A percentile compares a stretch with the other conserved stretches of the same genome.
Evolutionary conservation across 2,329 filamentous ascomycete genomes (phyloP).

Genomic region (Fusarium compactum): DNA sequence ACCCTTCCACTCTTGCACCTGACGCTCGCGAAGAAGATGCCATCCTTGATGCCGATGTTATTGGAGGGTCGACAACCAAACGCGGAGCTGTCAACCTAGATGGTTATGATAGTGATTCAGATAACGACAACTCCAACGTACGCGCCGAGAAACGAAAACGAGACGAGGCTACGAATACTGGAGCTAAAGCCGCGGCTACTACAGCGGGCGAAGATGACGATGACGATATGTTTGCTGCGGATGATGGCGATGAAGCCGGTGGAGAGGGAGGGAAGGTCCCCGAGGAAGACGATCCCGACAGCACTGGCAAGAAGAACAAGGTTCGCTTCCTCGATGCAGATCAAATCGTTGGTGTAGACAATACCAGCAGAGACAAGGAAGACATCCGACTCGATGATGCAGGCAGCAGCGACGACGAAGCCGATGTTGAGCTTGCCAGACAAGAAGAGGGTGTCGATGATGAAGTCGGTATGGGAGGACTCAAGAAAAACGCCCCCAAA

Average conservation of each 20-base stretch:
- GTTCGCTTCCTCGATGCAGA: slow-evolving; percentile 69
- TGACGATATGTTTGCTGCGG: slow-evolving; percentile 80
- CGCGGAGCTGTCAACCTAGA: slow-evolving; percentile 96
- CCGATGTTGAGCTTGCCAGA: slow-evolving; percentile 77
- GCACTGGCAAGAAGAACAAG: slow-evolving; percentile 71
- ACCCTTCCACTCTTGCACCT: slow-evolving; percentile 90
- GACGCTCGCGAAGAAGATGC: slow-evolving; percentile 79
- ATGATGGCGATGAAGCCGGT: slow-evolving; percentile 68
- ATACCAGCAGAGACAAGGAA: slow-evolving; percentile 78
- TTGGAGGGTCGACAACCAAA: slow-evolving; percentile 84
- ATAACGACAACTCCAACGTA: slow-evolving; percentile 87
- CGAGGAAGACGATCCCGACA: slow-evolving; percentile 49
- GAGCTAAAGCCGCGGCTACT: slow-evolving; percentile 58
- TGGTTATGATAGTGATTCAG: slow-evolving; percentile 95
- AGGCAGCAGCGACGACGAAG: slow-evolving; percentile 70
- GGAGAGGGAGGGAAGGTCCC: slow-evolving; percentile 53
- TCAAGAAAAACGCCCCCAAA: slow-evolving; percentile 93
- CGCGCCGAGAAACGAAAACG: slow-evolving; percentile 72
- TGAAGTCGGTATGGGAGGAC: slow-evolving; percentile 88
- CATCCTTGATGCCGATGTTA: slow-evolving; percentile 91
- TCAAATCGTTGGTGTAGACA: slow-evolving; percentile 83
- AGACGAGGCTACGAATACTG: slow-evolving; percentile 60
- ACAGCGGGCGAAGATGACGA: slow-evolving; percentile 70
- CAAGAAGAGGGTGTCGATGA: slow-evolving; percentile 84
- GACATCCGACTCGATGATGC: slow-evolving; percentile 73